A percentile compares a stretch with the other conserved stretches of the same genome.
phyloP scores from a whole-genome alignment of 1,284 basidiomycete genomes.

The Ceratobasidium sp. region DNA sequence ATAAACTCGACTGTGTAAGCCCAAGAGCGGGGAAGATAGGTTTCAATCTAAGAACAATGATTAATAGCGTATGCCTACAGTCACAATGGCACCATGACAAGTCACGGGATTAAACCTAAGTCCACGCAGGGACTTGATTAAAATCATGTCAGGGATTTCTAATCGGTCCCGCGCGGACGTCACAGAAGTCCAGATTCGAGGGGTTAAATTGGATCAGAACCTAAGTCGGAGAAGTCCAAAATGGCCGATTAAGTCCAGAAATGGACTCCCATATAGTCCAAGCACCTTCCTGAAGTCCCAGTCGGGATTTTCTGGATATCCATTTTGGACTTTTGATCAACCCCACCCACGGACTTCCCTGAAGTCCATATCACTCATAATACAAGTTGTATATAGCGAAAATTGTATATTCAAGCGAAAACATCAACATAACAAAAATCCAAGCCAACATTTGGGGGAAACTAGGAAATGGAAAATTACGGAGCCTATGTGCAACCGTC shows the following conservation, averaged over 20 bases:
- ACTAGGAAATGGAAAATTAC: no score
- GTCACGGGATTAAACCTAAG: neutral
- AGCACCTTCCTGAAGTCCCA: neutral
- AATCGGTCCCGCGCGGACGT: neutral
- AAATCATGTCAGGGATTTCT: neutral
- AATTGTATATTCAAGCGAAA: slow-evolving; percentile 7
- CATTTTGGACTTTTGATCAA: neutral
- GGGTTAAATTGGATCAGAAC: neutral
- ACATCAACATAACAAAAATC: neutral
- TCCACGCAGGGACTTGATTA: neutral
- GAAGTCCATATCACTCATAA: neutral
- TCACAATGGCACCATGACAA: neutral
- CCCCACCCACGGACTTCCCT: neutral
- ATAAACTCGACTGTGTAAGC: no score
- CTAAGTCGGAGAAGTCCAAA: neutral
- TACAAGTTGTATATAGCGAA: neutral
- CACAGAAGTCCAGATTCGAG: neutral
- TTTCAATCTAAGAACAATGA: no score
- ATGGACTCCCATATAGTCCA: no score
- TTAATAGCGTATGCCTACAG: no score
- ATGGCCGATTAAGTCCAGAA: neutral
- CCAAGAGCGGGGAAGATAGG: no score
- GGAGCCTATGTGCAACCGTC: no score
- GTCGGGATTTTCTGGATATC: neutral
- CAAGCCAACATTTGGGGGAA: no score